Base-by-base conservation (phyloP, 164 flowering plant genomes). In the Umbellularia californica region DNA sequence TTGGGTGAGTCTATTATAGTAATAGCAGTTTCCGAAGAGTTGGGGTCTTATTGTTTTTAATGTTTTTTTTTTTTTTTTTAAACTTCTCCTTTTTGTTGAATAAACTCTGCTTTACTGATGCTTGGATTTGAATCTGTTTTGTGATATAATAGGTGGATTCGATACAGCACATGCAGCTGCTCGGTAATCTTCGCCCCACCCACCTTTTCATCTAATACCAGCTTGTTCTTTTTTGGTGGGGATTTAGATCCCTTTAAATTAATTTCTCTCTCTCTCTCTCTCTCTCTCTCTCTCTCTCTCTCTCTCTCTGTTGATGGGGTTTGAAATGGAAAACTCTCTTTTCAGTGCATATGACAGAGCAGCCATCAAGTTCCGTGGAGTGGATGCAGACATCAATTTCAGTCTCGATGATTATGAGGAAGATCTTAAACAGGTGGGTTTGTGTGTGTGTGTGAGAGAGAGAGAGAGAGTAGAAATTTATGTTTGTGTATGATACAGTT, bases 141-240 rank as follows among this genome's bases (percentile, higher is more conserved):
- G 33, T 30, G 33, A 3, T 30, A 30, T 30, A 30, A 30, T 30
- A 82, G 99, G 99, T 83, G 28, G 28, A 64, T 94, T 94, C 76
- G 97, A 92, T 87, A 92, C 98, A 7, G 98, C 98, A 64, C 98
- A 90, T 84, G 91, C 92, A 17, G 98, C 98, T 78, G 98, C 98
- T 65, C 85, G 97, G 99, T 95, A 74, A 97, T 94, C 25, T 64
- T 27, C 41, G 17, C n/a, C n/a, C 23, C 14, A 30, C 33, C 33
- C 33, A 30, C 33, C 33, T 30, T 30, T 30, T 30, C 33, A 30
- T 30, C 33, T 63, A 22, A 25, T 30, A 30, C 24, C 12, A 12
- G 5, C 66, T 20, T 64, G 6, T 63, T 5, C n/a, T 64, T 3
- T 10, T 64, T 64, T 24, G 30, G 47, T 30, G 35, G 63, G 30